Percentiles rank a stretch among this genome's conserved stretches.
Evolutionary conservation across 2,329 filamentous ascomycete species (phyloP).

Genomic region (Nothophoma quercina): DNA sequence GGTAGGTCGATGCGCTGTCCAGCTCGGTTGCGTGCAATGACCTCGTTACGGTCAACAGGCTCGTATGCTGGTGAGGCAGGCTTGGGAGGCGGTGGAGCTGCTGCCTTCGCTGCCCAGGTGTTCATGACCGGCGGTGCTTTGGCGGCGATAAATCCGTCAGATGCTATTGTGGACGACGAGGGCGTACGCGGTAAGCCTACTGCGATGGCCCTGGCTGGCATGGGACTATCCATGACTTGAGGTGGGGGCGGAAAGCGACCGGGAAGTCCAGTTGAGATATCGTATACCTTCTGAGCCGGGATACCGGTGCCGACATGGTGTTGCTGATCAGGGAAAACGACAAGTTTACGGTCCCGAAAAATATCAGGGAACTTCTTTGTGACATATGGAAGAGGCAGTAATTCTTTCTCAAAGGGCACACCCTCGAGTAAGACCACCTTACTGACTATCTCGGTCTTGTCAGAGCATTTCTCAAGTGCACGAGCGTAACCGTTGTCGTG

Average conservation of each 20-base stretch:
- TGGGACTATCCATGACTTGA: slow-evolving; percentile 30
- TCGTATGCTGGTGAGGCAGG: slow-evolving; percentile 27
- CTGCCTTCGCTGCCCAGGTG: slow-evolving; percentile 44
- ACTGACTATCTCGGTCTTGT: slow-evolving; percentile 54
- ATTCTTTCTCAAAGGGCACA: slow-evolving; percentile 62
- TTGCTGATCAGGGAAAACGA: slow-evolving; percentile 4
- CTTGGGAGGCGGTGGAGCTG: slow-evolving; percentile 46
- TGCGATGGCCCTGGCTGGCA: slow-evolving; percentile 15
- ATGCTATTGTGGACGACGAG: slow-evolving; percentile 40
- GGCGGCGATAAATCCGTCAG: slow-evolving; percentile 21
- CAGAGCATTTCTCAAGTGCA: slow-evolving; percentile 59
- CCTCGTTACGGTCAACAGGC: slow-evolving; percentile 39
- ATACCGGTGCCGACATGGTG: slow-evolving; percentile 4
- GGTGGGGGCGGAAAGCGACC: slow-evolving; percentile 32
- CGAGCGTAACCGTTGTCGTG: slow-evolving; percentile 64
- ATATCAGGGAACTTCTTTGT: slow-evolving; percentile 60
- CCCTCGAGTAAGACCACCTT: slow-evolving; percentile 66
- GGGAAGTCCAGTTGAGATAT: slow-evolving; percentile 34
- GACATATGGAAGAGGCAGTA: slow-evolving; percentile 59
- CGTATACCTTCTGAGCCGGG: slow-evolving; percentile 22
- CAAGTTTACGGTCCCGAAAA: slow-evolving; percentile 62
- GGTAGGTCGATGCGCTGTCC: slow-evolving; percentile 67
- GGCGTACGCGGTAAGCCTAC: slow-evolving; percentile 33
- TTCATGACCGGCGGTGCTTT: slow-evolving; percentile 26
- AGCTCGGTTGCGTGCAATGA: slow-evolving; percentile 64